phyloP scores from a whole-genome alignment of 176 grass and related monocot genomes.

The Pontederia crassipes region DNA sequence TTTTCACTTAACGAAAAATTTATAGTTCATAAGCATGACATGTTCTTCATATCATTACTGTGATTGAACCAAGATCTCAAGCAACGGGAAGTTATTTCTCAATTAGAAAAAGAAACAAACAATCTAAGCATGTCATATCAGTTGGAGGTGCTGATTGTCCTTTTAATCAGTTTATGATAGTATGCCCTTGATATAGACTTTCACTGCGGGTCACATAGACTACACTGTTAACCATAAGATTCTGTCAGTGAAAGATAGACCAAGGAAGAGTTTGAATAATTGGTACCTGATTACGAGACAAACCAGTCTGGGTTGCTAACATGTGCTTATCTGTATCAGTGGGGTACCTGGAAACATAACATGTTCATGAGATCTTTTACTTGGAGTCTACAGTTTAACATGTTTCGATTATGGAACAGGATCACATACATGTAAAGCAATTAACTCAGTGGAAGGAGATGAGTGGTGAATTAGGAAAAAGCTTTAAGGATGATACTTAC shows the following conservation, averaged over 20 bases:
- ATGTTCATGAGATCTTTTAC: neutral
- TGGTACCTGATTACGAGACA: slow-evolving; percentile 48
- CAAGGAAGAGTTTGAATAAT: neutral
- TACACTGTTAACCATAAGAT: neutral
- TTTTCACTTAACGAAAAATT: too few relatives aligned
- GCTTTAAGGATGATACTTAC: slow-evolving; percentile 16
- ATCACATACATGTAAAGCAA: neutral
- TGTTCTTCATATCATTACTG: too few relatives aligned
- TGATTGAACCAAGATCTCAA: too few relatives aligned
- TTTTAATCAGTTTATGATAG: too few relatives aligned
- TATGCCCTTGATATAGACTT: too few relatives aligned
- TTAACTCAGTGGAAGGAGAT: neutral
- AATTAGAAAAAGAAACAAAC: too few relatives aligned
- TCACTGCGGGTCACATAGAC: neutral
- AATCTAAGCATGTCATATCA: too few relatives aligned
- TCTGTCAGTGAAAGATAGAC: slow-evolving; percentile 5
- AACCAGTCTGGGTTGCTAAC: slow-evolving; percentile 46
- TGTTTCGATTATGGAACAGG: neutral
- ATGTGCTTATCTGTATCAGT: slow-evolving; percentile 57
- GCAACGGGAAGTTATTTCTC: too few relatives aligned
- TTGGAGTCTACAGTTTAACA: neutral
- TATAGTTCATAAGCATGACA: too few relatives aligned
- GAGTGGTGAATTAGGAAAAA: neutral
- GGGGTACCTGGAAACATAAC: slow-evolving; percentile 34
- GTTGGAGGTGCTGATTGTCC: too few relatives aligned